A percentile compares a stretch with the other conserved stretches of the same genome.
Conservation (phyloP, 306 rosid species). For the Arachis stenosperma region DNA sequence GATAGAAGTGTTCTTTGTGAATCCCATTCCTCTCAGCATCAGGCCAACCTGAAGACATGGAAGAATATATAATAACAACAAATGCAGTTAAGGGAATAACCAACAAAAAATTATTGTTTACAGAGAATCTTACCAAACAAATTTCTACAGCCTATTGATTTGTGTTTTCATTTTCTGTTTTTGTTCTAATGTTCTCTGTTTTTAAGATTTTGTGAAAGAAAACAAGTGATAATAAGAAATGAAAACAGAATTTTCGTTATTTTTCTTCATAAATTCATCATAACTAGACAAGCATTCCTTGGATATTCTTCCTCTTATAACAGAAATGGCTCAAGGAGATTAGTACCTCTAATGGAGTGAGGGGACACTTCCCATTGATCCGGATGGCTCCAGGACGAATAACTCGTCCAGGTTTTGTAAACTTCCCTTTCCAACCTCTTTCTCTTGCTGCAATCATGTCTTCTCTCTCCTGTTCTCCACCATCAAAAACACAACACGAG, state of each 20-base stretch:
- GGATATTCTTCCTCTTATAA: constrained; percentile 27
- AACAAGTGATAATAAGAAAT: no score
- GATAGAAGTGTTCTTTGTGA: constrained; percentile 77
- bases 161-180: no score
- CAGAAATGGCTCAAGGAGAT: constrained; percentile 30
- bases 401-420: constrained; percentile 93
- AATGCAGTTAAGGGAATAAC: background rate
- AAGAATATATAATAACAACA: constrained; percentile 33
- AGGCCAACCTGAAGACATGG: constrained; percentile 77
- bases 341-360: constrained; percentile 90
- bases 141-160: background rate
- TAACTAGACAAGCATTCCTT: constrained; percentile 16
- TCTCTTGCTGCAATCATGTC: constrained; percentile 96
- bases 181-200: no score
- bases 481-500: constrained; percentile 95
- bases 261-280: no score
- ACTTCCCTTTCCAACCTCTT: constrained; percentile 98
- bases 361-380: constrained; percentile 96
- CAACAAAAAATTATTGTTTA: background rate
- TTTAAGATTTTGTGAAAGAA: no score
- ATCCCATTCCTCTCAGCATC: constrained; percentile 99
- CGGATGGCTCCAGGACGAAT: constrained; percentile 97
- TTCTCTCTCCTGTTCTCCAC: constrained; percentile 75
- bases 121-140: constrained; percentile 24
- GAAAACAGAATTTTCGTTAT: no score